Conservation (phyloP, 352 stramenopile genomes). For the Globisporangium canariense region DNA sequence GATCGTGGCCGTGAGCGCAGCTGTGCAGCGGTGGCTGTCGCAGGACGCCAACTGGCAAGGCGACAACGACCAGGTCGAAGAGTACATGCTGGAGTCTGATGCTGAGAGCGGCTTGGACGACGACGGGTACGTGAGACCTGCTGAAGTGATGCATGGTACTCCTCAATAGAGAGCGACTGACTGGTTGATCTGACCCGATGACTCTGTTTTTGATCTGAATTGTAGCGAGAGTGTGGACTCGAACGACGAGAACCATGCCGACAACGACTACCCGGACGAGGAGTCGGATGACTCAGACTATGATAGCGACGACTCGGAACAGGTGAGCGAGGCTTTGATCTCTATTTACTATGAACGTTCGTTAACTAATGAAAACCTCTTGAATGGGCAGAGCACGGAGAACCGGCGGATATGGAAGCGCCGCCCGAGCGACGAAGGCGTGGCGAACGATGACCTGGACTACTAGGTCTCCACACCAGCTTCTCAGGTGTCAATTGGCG, state of each 20-base stretch:
- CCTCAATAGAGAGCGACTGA: background rate
- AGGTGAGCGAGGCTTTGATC: constrained; percentile 16
- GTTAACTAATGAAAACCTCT: background rate
- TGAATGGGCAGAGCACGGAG: constrained; percentile 12
- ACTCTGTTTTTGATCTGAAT: constrained; percentile 1
- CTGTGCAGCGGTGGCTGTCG: constrained; percentile 75
- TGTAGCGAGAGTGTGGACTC: constrained; percentile 75
- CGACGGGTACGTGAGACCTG: constrained; percentile 45
- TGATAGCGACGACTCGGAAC: constrained; percentile 38
- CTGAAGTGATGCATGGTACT: constrained; percentile 20
- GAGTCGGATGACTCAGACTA: constrained; percentile 41
- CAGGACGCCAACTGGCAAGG: constrained; percentile 45
- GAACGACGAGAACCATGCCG: constrained; percentile 75
- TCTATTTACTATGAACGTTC: background rate
- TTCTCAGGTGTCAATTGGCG: too few species aligned
- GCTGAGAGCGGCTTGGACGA: constrained; percentile 66
- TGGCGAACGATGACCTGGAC: constrained; percentile 13
- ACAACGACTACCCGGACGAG: constrained; percentile 85
- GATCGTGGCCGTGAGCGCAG: constrained; percentile 67
- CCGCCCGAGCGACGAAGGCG: constrained; percentile 17
- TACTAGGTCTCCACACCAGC: background rate
- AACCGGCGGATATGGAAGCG: constrained; percentile 16
- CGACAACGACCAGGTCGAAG: constrained; percentile 53
- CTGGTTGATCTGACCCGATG: constrained; percentile 2
- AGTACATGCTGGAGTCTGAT: constrained; percentile 81